phyloP scores from a whole-genome alignment of 257 asterid genomes.

The Gentiana dahurica region DNA sequence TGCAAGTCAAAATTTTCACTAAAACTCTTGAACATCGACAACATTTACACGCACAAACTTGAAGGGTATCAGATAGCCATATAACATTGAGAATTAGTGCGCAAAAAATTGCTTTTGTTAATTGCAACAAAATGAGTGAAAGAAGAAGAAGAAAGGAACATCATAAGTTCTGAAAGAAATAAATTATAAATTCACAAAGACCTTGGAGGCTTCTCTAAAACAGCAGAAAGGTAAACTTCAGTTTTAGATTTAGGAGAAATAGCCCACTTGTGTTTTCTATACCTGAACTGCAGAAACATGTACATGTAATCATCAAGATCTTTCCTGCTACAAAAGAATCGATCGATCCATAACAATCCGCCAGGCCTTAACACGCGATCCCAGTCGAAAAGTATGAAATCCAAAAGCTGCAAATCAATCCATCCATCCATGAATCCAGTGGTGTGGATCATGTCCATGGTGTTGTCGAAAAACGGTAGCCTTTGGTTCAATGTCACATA shows the following conservation, averaged over 20 bases:
- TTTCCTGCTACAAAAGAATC: slow-evolving; percentile 71
- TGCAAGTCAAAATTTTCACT: too few relatives aligned
- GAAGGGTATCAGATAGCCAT: too few relatives aligned
- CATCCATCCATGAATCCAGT: slow-evolving; percentile 86
- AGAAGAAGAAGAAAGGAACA: too few relatives aligned
- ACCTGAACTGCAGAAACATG: slow-evolving; percentile 87
- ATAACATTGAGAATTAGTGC: too few relatives aligned
- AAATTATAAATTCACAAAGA: slow-evolving; percentile 22
- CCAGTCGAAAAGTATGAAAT: slow-evolving; percentile 83
- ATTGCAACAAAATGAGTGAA: too few relatives aligned
- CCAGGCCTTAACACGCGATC: slow-evolving; percentile 85
- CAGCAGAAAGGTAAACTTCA: slow-evolving; percentile 73
- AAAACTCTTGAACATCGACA: too few relatives aligned
- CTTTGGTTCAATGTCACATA: slow-evolving; percentile 71
- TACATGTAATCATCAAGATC: slow-evolving; percentile 77
- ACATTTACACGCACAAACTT: too few relatives aligned
- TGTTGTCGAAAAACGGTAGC: slow-evolving; percentile 83
- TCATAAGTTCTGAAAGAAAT: too few relatives aligned
- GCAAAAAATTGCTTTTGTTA: too few relatives aligned
- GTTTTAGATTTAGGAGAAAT: slow-evolving; percentile 68
- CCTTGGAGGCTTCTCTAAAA: slow-evolving; percentile 86
- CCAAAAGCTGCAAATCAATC: slow-evolving; percentile 70
- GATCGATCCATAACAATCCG: slow-evolving; percentile 74
- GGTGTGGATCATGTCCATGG: slow-evolving; percentile 81
- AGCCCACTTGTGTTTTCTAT: slow-evolving; percentile 73